Conservation (phyloP, 768 basidiomycete species). For the Botryobasidium botryosum region DNA sequence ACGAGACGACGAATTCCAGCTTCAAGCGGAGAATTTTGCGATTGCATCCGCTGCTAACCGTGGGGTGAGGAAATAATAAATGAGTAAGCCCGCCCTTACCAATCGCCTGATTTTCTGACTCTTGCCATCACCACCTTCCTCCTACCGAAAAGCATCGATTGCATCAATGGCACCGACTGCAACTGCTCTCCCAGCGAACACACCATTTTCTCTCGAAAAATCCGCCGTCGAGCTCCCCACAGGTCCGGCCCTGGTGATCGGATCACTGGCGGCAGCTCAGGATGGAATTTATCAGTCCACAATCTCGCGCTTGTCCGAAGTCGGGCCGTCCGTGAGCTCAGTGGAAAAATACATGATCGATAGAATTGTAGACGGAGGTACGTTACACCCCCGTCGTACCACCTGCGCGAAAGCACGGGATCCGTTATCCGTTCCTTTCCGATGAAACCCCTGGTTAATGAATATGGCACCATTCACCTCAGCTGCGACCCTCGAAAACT, state of each 20-base stretch:
- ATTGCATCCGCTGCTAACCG: too few relatives aligned
- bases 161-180: slow-evolving; percentile 2
- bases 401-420: not conserved
- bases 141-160: too few relatives aligned
- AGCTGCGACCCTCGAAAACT: slow-evolving; percentile 43
- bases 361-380: slow-evolving; percentile 66
- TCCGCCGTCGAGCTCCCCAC: not conserved
- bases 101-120: too few relatives aligned
- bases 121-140: too few relatives aligned
- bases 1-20: too few relatives aligned
- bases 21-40: too few relatives aligned
- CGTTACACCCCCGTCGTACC: slow-evolving; percentile 11
- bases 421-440: slow-evolving; percentile 5
- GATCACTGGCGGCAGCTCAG: slow-evolving; percentile 59
- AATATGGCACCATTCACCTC: not conserved
- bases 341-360: slow-evolving; percentile 75
- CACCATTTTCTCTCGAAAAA: not conserved
- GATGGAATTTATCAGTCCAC: slow-evolving; percentile 65
- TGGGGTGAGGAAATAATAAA: too few relatives aligned
- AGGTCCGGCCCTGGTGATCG: slow-evolving; percentile 36
- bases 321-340: slow-evolving; percentile 22
- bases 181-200: not conserved
- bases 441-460: not conserved
- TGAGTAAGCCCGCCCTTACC: too few relatives aligned
- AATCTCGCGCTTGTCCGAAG: slow-evolving; percentile 37